These are phyloP conservation scores for Globisporangium nagaii DNA, from an alignment of 352 stramenopile species.

Conservation along the genomic window DNA sequence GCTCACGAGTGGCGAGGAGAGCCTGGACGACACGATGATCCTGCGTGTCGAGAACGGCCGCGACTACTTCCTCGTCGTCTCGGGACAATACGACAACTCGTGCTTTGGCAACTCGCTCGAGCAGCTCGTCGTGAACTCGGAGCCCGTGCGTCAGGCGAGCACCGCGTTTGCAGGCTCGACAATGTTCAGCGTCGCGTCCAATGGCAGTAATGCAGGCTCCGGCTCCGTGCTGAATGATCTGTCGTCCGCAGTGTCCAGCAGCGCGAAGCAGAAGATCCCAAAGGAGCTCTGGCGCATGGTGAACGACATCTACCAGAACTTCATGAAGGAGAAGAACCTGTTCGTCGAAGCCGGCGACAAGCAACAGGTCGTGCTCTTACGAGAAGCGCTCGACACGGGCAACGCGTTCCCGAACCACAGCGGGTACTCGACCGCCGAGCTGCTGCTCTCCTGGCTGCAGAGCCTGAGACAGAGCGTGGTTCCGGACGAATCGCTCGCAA, in stretches of 20 bases:
- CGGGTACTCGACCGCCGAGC: slow-evolving; percentile 89
- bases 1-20: slow-evolving; percentile 89
- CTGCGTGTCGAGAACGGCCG: slow-evolving; percentile 94
- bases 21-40: slow-evolving; percentile 95
- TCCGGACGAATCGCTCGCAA: slow-evolving; percentile 70
- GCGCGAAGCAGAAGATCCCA: slow-evolving; percentile 77
- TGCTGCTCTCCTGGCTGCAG: slow-evolving; percentile 89
- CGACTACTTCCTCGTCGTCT: slow-evolving; percentile 95
- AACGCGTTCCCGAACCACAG: slow-evolving; percentile 72
- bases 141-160: slow-evolving; percentile 79
- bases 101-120: slow-evolving; percentile 96
- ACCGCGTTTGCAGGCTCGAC: slow-evolving; percentile 12
- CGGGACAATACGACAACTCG: slow-evolving; percentile 87
- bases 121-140: slow-evolving; percentile 88
- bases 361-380: slow-evolving; percentile 55
- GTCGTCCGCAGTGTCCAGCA: slow-evolving; percentile 1
- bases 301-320: slow-evolving; percentile 91
- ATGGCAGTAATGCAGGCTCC: slow-evolving; percentile 5
- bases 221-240: slow-evolving; percentile 2
- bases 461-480: slow-evolving; percentile 90
- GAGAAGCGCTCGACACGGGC: slow-evolving; percentile 93
- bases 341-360: slow-evolving; percentile 76
- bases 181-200: slow-evolving; percentile 44
- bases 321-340: slow-evolving; percentile 72
- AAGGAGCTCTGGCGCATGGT: slow-evolving; percentile 98